phyloP scores from a whole-genome alignment of 768 basidiomycete species.

The Rhizopogon sp. region DNA sequence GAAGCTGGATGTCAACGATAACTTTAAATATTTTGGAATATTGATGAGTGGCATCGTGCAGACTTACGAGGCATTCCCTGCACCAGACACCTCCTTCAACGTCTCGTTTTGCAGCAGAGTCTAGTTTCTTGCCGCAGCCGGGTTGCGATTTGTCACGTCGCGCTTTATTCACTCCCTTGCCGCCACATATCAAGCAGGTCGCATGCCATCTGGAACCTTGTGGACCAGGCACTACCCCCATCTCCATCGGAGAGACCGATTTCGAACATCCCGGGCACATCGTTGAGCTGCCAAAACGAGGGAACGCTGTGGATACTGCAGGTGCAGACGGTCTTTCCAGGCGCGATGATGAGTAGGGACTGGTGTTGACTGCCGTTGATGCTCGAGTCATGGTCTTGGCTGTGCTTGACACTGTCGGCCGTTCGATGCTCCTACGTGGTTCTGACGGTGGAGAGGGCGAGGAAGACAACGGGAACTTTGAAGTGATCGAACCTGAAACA shows the following conservation, averaged over 20 bases:
- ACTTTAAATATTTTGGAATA: conserved; percentile 3
- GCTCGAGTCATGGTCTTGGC: conserved; percentile 2
- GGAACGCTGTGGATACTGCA: conserved; percentile 13
- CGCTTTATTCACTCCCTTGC: conserved; percentile 43
- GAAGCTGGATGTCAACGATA: conserved; percentile 35
- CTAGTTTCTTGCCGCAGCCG: conserved; percentile 79
- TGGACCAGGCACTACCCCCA: conserved; percentile 81
- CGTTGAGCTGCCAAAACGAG: conserved; percentile 35
- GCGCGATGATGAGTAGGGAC: conserved; percentile 24
- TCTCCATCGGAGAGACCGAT: conserved; percentile 77
- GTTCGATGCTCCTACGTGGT: conserved; percentile 15
- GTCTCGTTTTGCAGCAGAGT: conserved; percentile 77
- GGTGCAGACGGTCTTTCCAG: conserved; percentile 19
- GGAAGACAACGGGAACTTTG: conserved; percentile 7
- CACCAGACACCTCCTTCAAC: conserved; percentile 74
- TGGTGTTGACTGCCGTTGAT: conserved; percentile 10
- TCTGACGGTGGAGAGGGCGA: conserved; percentile 14
- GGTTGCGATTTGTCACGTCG: conserved; percentile 53
- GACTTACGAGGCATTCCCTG: conserved; percentile 72
- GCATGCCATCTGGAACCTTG: conserved; percentile 80
- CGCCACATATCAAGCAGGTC: conserved; percentile 75
- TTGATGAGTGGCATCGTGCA: neutral
- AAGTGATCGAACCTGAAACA: conserved; percentile 6
- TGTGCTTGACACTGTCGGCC: conserved; percentile 2
- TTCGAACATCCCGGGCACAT: conserved; percentile 74